Conservation (phyloP, 2,329 filamentous ascomycete genomes). For the Colletotrichum spaethianum region DNA sequence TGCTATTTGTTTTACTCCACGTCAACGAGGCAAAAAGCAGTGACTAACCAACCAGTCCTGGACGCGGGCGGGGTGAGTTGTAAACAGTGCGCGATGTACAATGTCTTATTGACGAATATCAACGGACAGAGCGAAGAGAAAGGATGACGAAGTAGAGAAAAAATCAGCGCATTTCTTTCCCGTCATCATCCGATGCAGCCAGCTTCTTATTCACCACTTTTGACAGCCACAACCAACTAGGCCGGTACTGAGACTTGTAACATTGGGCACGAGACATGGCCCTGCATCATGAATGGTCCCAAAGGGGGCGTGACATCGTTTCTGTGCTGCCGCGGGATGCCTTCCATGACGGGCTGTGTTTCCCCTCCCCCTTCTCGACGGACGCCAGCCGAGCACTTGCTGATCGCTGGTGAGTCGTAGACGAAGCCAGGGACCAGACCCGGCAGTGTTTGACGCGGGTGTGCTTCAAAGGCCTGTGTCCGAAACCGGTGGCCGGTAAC, state of each 20-base stretch:
- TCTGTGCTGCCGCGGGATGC: constrained; percentile 6
- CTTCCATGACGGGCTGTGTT: constrained; percentile 15
- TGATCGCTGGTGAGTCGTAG: constrained; percentile 23
- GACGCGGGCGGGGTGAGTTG: constrained; percentile 20
- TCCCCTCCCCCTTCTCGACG: constrained; percentile 19
- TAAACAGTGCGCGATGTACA: constrained; percentile 13
- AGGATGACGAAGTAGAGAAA: background rate
- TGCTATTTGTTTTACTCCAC: constrained; percentile 27
- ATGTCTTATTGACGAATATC: constrained; percentile 26
- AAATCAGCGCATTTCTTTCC: constrained; percentile 35
- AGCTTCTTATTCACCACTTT: constrained; percentile 26
- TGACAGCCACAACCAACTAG: background rate
- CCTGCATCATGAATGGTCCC: constrained; percentile 19
- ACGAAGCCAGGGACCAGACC: constrained; percentile 32
- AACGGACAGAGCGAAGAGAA: constrained; percentile 26
- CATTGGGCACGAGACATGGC: constrained; percentile 34
- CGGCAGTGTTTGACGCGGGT: constrained; percentile 18
- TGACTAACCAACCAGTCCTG: constrained; percentile 1
- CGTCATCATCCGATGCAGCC: constrained; percentile 36
- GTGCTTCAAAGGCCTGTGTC: constrained; percentile 34
- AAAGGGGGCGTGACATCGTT: constrained; percentile 5
- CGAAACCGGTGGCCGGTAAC: constrained; percentile 36
- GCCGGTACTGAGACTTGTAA: constrained; percentile 4
- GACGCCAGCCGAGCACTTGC: constrained; percentile 34
- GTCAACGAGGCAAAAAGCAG: constrained; percentile 18